These are phyloP conservation scores for Kipferlia bialata DNA, from an alignment of 78 protist genomes.

Conservation along the genomic window DNA sequence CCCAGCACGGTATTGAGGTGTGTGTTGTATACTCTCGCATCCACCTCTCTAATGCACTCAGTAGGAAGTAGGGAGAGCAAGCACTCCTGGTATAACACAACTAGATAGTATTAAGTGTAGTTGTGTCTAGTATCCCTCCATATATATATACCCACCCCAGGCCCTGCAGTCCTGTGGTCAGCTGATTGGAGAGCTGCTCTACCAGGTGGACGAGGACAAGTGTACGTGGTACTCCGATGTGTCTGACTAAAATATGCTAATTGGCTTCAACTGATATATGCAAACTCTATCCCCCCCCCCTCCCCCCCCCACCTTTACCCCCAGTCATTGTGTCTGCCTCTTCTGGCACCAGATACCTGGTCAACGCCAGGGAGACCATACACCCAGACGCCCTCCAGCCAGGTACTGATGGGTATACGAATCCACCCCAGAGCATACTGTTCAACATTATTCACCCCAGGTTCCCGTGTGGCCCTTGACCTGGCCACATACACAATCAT, in stretches of 20 bases:
- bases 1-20: too few species aligned
- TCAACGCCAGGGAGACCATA: slow-evolving; percentile 64
- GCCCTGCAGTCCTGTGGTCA: slow-evolving; percentile 93
- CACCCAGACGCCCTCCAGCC: slow-evolving; percentile 51
- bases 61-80: background rate
- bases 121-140: too few species aligned
- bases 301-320: too few species aligned
- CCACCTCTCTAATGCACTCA: background rate
- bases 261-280: too few species aligned
- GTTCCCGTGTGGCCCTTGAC: slow-evolving; percentile 96
- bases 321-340: slow-evolving; percentile 80
- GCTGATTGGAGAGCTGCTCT: slow-evolving; percentile 93
- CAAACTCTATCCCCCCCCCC: too few species aligned
- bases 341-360: slow-evolving; percentile 96
- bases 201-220: slow-evolving; percentile 82
- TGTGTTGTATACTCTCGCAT: too few species aligned
- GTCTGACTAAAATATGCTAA: too few species aligned
- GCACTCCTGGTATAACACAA: background rate
- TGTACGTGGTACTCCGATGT: slow-evolving; percentile 20
- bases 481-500: slow-evolving; percentile 96
- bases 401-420: too few species aligned
- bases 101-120: background rate
- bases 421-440: too few species aligned
- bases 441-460: too few species aligned
- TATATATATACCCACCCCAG: too few species aligned